Evolutionary conservation across 176 grass and related monocot genomes (phyloP).

Genomic region (Puccinellia tenuiflora): DNA sequence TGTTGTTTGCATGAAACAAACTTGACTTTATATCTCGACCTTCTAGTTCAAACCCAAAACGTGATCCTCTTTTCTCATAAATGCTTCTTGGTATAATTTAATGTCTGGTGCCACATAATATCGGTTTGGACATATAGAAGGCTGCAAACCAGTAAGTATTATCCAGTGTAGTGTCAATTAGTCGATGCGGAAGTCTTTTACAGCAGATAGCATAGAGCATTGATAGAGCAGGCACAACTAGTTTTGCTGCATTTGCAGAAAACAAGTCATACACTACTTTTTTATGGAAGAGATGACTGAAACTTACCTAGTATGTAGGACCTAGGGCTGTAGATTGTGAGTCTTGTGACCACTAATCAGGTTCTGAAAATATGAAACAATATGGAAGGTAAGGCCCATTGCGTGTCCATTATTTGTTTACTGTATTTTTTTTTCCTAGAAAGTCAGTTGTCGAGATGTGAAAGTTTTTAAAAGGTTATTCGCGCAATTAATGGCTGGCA

Average conservation of each 20-base stretch:
- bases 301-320: slow-evolving; percentile 4
- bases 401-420: neutral
- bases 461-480: neutral
- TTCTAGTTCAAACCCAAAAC: neutral
- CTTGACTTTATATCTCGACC: neutral
- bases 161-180: neutral
- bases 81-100: neutral
- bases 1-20: neutral
- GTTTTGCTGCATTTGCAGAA: neutral
- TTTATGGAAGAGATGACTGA: neutral
- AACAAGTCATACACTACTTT: neutral
- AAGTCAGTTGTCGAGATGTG: neutral
- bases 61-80: neutral
- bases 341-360: neutral
- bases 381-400: neutral
- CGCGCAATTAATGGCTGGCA: neutral
- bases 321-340: neutral
- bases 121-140: neutral
- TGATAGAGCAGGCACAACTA: neutral
- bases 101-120: neutral
- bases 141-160: neutral
- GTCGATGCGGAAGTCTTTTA: neutral
- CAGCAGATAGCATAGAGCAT: neutral
- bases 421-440: neutral
- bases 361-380: neutral